phyloP scores from a whole-genome alignment of 352 stramenopile species.

The Pythium grandisporangium region DNA sequence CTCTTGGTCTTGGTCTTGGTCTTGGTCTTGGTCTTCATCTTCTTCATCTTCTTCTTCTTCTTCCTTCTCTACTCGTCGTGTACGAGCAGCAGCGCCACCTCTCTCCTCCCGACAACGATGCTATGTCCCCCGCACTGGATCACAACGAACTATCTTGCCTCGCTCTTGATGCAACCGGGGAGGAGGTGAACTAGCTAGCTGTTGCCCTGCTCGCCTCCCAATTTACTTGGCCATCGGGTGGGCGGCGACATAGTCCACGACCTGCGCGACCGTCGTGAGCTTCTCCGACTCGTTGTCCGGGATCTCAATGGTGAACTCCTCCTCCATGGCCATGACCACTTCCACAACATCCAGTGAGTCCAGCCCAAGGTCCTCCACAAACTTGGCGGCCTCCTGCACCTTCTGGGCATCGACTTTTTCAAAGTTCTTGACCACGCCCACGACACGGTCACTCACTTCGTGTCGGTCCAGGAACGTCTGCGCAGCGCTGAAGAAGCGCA shows the following conservation, averaged over 20 bases:
- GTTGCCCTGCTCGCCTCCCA: too few species aligned
- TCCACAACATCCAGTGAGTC: conserved; percentile 97
- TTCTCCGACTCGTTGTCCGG: conserved; percentile 99
- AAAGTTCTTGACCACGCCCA: conserved; percentile 99
- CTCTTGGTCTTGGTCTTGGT: too few species aligned
- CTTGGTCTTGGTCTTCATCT: too few species aligned
- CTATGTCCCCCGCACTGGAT: too few species aligned
- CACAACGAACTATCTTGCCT: too few species aligned
- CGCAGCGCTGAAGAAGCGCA: conserved; percentile 65
- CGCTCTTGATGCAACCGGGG: too few species aligned
- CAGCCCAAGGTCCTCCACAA: conserved; percentile 97
- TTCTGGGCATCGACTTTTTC: conserved; percentile 97
- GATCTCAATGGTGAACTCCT: conserved; percentile 99
- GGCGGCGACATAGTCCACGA: conserved; percentile 97
- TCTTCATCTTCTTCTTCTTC: too few species aligned
- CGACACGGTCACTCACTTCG: conserved; percentile 96
- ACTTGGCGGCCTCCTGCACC: conserved; percentile 87
- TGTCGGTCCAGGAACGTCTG: conserved; percentile 84
- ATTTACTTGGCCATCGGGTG: conserved; percentile 99
- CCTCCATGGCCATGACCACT: conserved; percentile 99
- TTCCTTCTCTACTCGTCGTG: too few species aligned
- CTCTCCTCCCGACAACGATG: too few species aligned
- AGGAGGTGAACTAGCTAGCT: too few species aligned
- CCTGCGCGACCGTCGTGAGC: conserved; percentile 94
- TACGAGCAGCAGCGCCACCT: too few species aligned